Base-by-base conservation (phyloP, 106 monocot genomes). In the Apostasia shenzhenica region DNA sequence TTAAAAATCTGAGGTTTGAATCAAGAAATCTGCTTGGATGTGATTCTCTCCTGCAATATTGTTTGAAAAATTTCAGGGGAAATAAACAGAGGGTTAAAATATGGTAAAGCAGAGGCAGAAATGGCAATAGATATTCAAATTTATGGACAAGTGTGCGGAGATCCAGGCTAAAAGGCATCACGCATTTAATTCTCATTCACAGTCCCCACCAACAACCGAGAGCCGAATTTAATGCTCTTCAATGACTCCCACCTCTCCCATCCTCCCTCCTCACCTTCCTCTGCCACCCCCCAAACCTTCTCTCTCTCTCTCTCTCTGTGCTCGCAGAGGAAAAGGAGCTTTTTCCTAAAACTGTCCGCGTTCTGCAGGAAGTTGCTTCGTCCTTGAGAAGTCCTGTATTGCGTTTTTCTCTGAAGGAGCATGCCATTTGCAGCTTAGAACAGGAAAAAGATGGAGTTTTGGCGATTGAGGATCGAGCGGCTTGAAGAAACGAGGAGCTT, bases 151-250 rank as follows among this genome's bases (percentile, higher is more conserved):
- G 7, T 45, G 48, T 65, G 65, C 14, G 48, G 65, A n/a, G 14
- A 14, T 64, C 66, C 73, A 76, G 83, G 89, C 81, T 83, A 77
- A 70, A 66, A 78, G 77, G 72, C 77, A 82, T 75, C 70, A n/a
- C n/a, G 84, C 82, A 86, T 90, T 86, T 69, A 89, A 41, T 80
- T 69, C 77, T 66, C 80, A 78, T 78, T 81, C 58, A 86, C 44
- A 60, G 44, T 59, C 71, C 63, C 74, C 82, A 85, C 79, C 85
- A 70, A 90, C 77, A 77, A 82, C 72, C 69, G 14, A 43, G 76
- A 81, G 68, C 70, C 12, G 40, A 50, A 79, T 78, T 86, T 76
- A 90, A 62, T 80, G 75, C 70, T 65, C 80, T 85, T 90, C 45
- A 90, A 69, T 78, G 77, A 48, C 72, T 54, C 56, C 41, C 37